Base-by-base conservation (phyloP, 1,284 basidiomycete species). In the Flammula alnicola region DNA sequence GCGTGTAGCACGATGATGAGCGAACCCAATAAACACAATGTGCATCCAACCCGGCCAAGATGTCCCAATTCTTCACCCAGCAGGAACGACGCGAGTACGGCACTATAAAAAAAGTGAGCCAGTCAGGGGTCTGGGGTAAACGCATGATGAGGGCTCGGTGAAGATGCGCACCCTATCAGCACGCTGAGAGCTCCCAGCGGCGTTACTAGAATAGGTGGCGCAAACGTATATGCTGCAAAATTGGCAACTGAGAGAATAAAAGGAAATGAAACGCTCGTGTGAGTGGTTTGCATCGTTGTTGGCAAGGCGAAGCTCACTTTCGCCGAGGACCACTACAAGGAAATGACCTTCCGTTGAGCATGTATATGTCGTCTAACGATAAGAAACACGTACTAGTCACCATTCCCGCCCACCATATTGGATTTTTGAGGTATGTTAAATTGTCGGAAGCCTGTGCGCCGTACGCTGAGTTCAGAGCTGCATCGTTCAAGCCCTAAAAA, bases 381-480 rank as follows among this genome's bases (percentile, higher is more conserved):
- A n/a, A n/a, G n/a, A n/a, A n/a, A n/a, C 31, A 86, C 93, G 73
- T 69, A 97, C 95, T 81, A 12, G 92, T 96, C 26, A 85, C 78
- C 79, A 98, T 97, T 38, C 96, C 96, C 3, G 90, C 90, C 97
- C 96, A 99, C 96, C 97, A 99, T 62, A 97, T 89, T 25, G 94
- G 92, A 75, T 94, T 99, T 60, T 80, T 84, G 43, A 99, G 77
- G 71, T 99, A 99, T 14, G 89, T 72, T 58, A 88, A 76, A 65
- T 89, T 87, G 47, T 94, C 93, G 1, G 91, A 90, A 49, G 87
- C 81, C 40, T 68, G 66, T 37, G 65, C 56, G 19, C 72, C 73
- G 58, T 84, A 85, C 42, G 72, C 72, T 49, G 69, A 77, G 46
- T 77, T 74, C 57, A 78, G 73, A 7, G 82, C 82, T 41, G 92